Conservation (phyloP, 352 stramenopile species). For the Peronosclerospora sorghi region DNA sequence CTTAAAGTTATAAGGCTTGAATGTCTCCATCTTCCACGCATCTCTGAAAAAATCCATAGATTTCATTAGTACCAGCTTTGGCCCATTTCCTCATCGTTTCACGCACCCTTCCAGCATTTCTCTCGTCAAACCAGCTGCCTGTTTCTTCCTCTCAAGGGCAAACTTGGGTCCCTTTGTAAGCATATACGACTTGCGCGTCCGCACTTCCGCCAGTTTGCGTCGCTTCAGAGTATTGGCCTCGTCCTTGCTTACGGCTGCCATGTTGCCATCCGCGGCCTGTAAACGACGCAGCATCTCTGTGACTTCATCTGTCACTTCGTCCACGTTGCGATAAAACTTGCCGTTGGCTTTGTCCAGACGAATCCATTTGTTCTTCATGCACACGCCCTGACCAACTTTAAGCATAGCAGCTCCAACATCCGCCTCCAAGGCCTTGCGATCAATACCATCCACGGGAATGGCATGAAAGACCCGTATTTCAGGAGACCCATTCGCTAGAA, state of each 20-base stretch:
- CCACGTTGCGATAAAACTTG: conserved; percentile 79
- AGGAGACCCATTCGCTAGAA: conserved; percentile 61
- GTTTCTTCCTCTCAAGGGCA: conserved; percentile 89
- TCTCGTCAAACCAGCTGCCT: conserved; percentile 95
- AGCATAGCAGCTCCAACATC: conserved; percentile 75
- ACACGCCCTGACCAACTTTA: conserved; percentile 94
- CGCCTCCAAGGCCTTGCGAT: conserved; percentile 71
- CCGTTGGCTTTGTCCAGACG: conserved; percentile 87
- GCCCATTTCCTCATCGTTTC: background rate
- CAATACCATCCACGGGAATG: conserved; percentile 56
- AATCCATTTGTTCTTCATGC: conserved; percentile 98
- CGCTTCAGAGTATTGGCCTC: conserved; percentile 76
- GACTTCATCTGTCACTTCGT: conserved; percentile 49
- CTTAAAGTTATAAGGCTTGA: conserved; percentile 99
- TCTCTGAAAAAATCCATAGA: conserved; percentile 29
- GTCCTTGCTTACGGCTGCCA: conserved; percentile 56
- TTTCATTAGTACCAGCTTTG: conserved; percentile 3
- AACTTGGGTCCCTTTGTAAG: conserved; percentile 91
- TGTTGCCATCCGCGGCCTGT: conserved; percentile 33
- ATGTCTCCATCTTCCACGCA: conserved; percentile 91
- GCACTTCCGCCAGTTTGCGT: conserved; percentile 69
- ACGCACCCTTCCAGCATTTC: conserved; percentile 94
- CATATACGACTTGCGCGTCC: conserved; percentile 90
- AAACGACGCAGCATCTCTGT: conserved; percentile 84
- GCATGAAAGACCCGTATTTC: conserved; percentile 79